Base-by-base conservation (phyloP, 2,329 filamentous ascomycete species). In the Colletotrichum godetiae region DNA sequence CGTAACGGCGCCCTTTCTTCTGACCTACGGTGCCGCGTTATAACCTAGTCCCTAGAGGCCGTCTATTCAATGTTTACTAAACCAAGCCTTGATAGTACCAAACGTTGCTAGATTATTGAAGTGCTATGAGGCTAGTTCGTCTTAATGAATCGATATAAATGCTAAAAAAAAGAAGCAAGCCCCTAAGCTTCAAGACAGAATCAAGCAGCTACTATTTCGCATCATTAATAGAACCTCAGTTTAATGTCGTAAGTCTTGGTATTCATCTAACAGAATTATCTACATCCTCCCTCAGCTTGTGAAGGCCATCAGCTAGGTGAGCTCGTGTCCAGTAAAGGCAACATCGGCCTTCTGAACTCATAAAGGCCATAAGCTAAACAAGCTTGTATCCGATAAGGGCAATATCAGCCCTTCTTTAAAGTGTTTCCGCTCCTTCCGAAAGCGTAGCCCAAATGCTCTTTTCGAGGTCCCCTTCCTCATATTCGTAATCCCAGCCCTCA, bases 401-500 rank as follows among this genome's bases (percentile, higher is more conserved):
- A 15, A 52, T 2, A 19, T 22, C 7, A 4, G 24, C n/a, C 49
- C 15, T n/a, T 15, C 4, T 12, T 3, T 12, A 35, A 5, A 22
- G 52, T 4, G 3, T 7, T n/a, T n/a, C 42, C 19, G 15, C 42
- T 49, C 10, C 19, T 49, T 33, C 6, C 12, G 15, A 37, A 15
- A 64, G n/a, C 61, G 61, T 15, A 27, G 52, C 33, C 62, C 62
- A 65, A 15, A 19, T 35, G 35, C 62, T 56, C 22, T 65, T 57
- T 7, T 65, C 52, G 22, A 29, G 37, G 22, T 65, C 19, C 0
- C 8, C 52, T 4, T 84, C 82, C 62, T 83, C 81, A 66, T 82
- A 82, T 1, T 24, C 66, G 71, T 82, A 79, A 2, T 77, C 79
- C 80, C 80, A 83, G n/a, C 81, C 80, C 58, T 81, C 77, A 19